Evolutionary conservation across 306 rosid genomes (phyloP).

Genomic region (Gillenia trifoliata): DNA sequence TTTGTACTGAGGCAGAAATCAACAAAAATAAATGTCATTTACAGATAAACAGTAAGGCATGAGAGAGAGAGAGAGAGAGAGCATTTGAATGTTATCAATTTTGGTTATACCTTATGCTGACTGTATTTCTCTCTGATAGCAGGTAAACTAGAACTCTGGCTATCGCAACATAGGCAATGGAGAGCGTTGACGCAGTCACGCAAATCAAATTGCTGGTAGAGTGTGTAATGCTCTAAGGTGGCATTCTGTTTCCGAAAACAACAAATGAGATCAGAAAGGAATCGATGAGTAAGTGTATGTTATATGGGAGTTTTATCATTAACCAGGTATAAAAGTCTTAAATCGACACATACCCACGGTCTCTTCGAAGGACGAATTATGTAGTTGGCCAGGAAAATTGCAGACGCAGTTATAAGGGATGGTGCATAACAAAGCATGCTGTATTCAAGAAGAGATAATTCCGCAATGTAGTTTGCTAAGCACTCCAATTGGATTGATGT

Average conservation of each 20-base stretch:
- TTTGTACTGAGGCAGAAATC: conserved; percentile 60
- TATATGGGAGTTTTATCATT: not conserved
- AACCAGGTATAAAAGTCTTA: too few species aligned
- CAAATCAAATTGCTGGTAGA: conserved; percentile 40
- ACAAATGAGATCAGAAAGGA: not conserved
- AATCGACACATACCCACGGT: conserved; percentile 69
- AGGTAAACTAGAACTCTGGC: conserved; percentile 37
- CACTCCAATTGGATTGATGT: conserved; percentile 81
- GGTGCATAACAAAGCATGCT: conserved; percentile 80
- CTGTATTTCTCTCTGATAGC: conserved; percentile 57
- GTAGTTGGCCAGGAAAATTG: conserved; percentile 79
- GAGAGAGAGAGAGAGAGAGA: not conserved
- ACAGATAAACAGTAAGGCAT: too few species aligned
- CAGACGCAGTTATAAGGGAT: conserved; percentile 74
- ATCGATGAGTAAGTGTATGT: not conserved
- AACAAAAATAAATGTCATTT: not conserved
- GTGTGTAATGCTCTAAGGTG: conserved; percentile 55
- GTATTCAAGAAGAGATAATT: too few species aligned
- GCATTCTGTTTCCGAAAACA: conserved; percentile 32
- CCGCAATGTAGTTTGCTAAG: conserved; percentile 75
- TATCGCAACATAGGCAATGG: conserved; percentile 40
- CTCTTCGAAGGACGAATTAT: conserved; percentile 55
- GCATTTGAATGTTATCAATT: too few species aligned
- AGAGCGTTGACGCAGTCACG: conserved; percentile 37
- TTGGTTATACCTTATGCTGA: conserved; percentile 47